Conservation (phyloP, 257 asterid species). For the Fraxinus pennsylvanica region DNA sequence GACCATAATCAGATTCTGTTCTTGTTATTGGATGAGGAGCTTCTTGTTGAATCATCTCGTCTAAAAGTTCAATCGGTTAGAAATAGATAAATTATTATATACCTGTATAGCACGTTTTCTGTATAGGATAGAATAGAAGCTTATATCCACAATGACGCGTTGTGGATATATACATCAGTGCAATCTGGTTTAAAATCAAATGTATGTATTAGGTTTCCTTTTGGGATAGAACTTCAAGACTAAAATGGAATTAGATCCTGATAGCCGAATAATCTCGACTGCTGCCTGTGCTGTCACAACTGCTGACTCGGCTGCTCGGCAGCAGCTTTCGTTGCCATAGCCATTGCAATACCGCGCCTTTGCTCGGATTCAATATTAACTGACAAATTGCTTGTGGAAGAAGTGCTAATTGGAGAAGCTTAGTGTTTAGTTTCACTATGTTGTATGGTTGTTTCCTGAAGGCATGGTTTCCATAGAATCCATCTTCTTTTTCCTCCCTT, state of each 20-base stretch:
- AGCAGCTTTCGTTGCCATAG: slow-evolving; percentile 46
- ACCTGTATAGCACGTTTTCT: no score
- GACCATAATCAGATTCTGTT: background rate
- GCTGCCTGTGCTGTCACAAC: slow-evolving; percentile 57
- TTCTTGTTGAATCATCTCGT: background rate
- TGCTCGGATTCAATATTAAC: slow-evolving; percentile 30
- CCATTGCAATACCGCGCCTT: slow-evolving; percentile 42
- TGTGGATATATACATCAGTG: no score
- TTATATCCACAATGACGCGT: no score
- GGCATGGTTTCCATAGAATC: slow-evolving; percentile 48
- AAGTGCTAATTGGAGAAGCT: slow-evolving; percentile 8
- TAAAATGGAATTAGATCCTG: slow-evolving; percentile 29
- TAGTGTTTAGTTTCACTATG: slow-evolving; percentile 37
- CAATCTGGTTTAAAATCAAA: no score
- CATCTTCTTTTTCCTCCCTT: slow-evolving; percentile 72
- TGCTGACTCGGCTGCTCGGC: slow-evolving; percentile 45
- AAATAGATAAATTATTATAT: no score
- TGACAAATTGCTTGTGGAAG: slow-evolving; percentile 14
- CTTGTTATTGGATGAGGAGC: background rate
- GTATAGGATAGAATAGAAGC: no score
- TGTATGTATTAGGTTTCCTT: no score
- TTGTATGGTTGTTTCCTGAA: slow-evolving; percentile 60
- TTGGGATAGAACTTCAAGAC: background rate
- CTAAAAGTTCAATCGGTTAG: background rate
- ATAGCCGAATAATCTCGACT: slow-evolving; percentile 44